These are phyloP conservation scores for Akanthomyces muscarius DNA, from an alignment of 2,329 filamentous ascomycete species.

Conservation along the genomic window DNA sequence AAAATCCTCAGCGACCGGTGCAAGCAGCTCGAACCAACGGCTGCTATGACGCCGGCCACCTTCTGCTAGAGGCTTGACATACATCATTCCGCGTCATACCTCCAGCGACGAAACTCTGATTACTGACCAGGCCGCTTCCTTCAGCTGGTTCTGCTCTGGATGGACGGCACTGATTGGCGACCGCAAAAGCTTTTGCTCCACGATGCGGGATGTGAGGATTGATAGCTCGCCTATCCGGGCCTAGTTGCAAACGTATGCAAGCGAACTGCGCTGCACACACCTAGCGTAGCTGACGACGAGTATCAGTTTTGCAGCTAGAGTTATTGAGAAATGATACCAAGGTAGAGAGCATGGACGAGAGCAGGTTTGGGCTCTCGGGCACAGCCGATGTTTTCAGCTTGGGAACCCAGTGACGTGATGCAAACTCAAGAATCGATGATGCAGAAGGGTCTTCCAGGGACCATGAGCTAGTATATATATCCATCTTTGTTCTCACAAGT, in stretches of 20 bases:
- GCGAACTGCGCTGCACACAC: not conserved
- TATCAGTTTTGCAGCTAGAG: not conserved
- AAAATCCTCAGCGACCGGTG: not conserved
- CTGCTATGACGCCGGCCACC: constrained; percentile 4
- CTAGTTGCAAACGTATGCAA: not conserved
- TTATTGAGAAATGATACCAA: not conserved
- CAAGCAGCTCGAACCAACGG: not conserved
- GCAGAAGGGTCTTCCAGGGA: not conserved
- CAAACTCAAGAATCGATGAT: constrained; percentile 5
- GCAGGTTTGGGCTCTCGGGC: not conserved
- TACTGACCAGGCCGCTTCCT: not conserved
- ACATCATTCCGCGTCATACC: constrained; percentile 3
- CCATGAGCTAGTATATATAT: constrained; percentile 4
- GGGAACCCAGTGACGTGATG: constrained; percentile 6
- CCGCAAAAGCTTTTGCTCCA: not conserved
- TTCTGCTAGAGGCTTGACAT: not conserved
- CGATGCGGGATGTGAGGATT: not conserved
- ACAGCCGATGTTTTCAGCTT: constrained; percentile 5
- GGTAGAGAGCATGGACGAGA: not conserved
- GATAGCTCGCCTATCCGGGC: not conserved
- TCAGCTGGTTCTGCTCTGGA: not conserved
- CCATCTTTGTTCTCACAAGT: not conserved
- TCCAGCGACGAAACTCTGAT: not conserved
- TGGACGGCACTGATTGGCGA: not conserved
- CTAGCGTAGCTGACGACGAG: not conserved